Evolutionary conservation across 2,329 filamentous ascomycete species (phyloP), one percentile per base, ranked within the genome.

Genomic region (Magnaporthiopsis incrustans): DNA sequence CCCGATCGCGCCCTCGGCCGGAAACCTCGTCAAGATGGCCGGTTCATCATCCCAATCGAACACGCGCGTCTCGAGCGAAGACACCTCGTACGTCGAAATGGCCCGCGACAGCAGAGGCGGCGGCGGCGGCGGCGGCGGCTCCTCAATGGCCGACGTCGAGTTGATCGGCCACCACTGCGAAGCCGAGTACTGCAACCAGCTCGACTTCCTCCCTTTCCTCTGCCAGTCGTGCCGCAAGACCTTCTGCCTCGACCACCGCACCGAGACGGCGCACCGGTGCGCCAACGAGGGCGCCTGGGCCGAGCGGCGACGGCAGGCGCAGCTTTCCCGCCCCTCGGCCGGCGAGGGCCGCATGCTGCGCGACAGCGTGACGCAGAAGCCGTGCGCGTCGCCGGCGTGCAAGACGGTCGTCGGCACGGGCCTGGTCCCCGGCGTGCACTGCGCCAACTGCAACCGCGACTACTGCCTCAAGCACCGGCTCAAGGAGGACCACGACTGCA

Each of bases 201-300:
- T 98, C 66, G 95, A 98, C 77, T 98, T 99, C 76, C 86, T 99
- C 5, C 95, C 95, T 4, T 98, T 98, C 77, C 84, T 87, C 73
- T 99, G 95, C 79, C 91, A 96, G 74, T 95, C 90, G 69, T 99
- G 95, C 78, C 84, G 75, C 68, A 84, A 85, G 65, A 94, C 89
- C 22, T 99, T 88, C 79, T 99, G 96, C 75, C 89, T 96, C 69
- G 94, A 98, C 73, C 95, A 99, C 81, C 90, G 94, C 64, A 89
- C 87, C 71, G 94, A 98, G 79, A 85, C 86, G 26, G 79, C 91
- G 0, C 96, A 99, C 78, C 84, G 86, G 72, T 89, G 86, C 76
- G 70, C 77, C 62, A 79, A 85, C 62, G 79, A 77, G 2, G 86
- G 86, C 66, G 85, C 84, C 64, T 89, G 86, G 86, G 85, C 86